Evolutionary conservation across 352 stramenopile genomes (phyloP), one percentile per base, ranked within the genome.

Genomic region (Globisporangium orthogonon): DNA sequence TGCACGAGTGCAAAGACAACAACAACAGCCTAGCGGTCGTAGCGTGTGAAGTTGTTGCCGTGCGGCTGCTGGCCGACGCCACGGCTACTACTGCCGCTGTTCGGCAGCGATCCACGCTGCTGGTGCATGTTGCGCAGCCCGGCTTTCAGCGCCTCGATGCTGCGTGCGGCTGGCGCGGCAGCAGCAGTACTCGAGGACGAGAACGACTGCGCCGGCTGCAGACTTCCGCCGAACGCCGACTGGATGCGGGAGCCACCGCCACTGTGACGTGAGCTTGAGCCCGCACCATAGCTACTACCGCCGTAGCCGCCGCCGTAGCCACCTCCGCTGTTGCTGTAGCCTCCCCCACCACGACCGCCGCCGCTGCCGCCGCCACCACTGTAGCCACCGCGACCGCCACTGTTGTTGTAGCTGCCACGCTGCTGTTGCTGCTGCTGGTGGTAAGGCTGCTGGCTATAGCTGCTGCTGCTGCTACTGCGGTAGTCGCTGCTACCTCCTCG

Each of bases 91-190:
- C 49, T 58, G 44, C n/a, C 65, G 53, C 30, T 48, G 51, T 58
- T 65, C 49, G 69, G 70, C 18, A 58, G 39, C 28, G 58, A 63
- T 13, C 72, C 71, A 39, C 83, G 81, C 50, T 89, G 76, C 63
- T 89, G 78, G 50, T 94, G 83, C 81, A 94, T 94, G 71, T 78
- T 94, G 54, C 83, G 83, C 31, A 94, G 74, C 50, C 83, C 83
- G 29, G 81, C 79, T 61, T 91, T 91, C 30, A 94, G 60, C 28
- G 83, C 83, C 23, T 94, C 83, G 6, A 94, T 64, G 29, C 79
- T 71, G 40, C 69, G 78, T 13, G 75, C 69, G 3, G 66, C 71
- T 14, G 62, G 71, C 10, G 60, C 58, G 11, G 70, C 58, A 13
- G 76, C 55, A 9, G 62, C 69, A 15, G 74, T 70, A 15, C 63